phyloP scores from a whole-genome alignment of 352 stramenopile species.

The Phytopythium oedochilum region DNA sequence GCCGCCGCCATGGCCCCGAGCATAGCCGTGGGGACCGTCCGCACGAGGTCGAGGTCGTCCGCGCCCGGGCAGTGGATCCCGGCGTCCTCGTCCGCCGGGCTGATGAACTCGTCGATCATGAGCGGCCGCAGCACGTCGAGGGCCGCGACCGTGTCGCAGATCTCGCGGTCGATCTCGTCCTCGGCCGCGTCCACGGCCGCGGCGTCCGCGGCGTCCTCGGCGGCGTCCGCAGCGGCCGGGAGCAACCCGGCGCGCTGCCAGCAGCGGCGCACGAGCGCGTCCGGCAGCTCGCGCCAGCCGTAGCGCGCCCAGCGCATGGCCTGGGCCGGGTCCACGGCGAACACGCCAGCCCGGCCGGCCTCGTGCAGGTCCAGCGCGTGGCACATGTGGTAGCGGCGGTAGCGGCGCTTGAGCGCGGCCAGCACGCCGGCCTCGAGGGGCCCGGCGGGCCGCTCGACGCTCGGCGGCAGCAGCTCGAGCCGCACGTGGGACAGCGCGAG shows the following conservation, averaged over 20 bases:
- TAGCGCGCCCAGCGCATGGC: constrained; percentile 50
- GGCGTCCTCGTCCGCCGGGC: constrained; percentile 33
- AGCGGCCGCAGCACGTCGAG: constrained; percentile 34
- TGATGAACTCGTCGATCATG: constrained; percentile 46
- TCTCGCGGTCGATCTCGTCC: constrained; percentile 40
- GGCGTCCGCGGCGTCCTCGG: constrained; percentile 11
- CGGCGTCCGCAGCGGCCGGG: too few relatives aligned
- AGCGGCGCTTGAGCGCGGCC: constrained; percentile 44
- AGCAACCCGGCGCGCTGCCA: constrained; percentile 32
- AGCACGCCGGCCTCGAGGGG: constrained; percentile 41
- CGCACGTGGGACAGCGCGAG: constrained; percentile 51
- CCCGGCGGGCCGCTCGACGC: constrained; percentile 38
- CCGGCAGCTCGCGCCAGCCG: constrained; percentile 35
- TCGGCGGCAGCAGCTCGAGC: constrained; percentile 38
- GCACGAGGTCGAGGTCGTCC: constrained; percentile 39
- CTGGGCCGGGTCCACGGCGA: constrained; percentile 39
- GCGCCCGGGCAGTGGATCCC: constrained; percentile 37
- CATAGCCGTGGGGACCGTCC: constrained; percentile 17
- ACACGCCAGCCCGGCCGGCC: constrained; percentile 37
- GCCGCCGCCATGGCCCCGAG: neutral
- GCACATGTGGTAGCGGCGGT: constrained; percentile 46
- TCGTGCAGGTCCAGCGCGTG: constrained; percentile 50
- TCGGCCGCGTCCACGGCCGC: constrained; percentile 31
- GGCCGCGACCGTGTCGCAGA: constrained; percentile 36
- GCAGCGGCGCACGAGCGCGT: constrained; percentile 34